Base-by-base conservation (phyloP, 192 early-diverging fungal species). In the Mycoemilia scoparia region DNA sequence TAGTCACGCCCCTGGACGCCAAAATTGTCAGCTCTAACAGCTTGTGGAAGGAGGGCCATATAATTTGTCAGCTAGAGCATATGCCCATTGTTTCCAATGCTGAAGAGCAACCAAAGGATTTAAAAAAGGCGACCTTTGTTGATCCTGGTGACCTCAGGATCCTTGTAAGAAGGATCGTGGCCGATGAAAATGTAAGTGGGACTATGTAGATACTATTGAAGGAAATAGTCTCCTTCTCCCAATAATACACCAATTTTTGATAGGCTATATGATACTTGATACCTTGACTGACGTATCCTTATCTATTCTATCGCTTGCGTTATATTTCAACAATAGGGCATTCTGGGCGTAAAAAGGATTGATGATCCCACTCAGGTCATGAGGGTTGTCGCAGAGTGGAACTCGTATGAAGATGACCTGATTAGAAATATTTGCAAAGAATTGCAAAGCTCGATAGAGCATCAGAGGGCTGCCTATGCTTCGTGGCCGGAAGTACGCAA, bases 361-460 rank as follows among this genome's bases (percentile, higher is more conserved):
- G 51, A 45, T 10, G 45, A 33, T 22, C 48, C 36, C 20, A 39
- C 28, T n/a, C 45, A 59, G 27, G 43, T 76, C 7, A 67, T 70
- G 66, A 22, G 9, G 7, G 41, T 33, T 8, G 54, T 69, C 31
- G 66, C 60, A 3, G 10, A 22, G 2, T 64, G 55, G 54, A 63
- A 64, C 24, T 31, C 41, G 8, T 66, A 59, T 7, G 37, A 53
- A 3, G 24, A 34, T 6, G 34, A 43, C 0, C 35, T 60, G n/a
- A 37, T 56, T 11, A 28, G 42, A 1, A 36, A 39, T 5, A 59
- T 77, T 21, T 47, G 47, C 24, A 26, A 34, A 19, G 74, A 77
- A 45, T 45, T 77, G 34, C 36, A 43, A 18, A 70, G 54, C 37
- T 77, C 74, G 3, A 52, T 68, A 13, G 33, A 36, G 6, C 56